Base-by-base conservation (phyloP, 495 filamentous ascomycete species). In the Aspergillus mulundensis region DNA sequence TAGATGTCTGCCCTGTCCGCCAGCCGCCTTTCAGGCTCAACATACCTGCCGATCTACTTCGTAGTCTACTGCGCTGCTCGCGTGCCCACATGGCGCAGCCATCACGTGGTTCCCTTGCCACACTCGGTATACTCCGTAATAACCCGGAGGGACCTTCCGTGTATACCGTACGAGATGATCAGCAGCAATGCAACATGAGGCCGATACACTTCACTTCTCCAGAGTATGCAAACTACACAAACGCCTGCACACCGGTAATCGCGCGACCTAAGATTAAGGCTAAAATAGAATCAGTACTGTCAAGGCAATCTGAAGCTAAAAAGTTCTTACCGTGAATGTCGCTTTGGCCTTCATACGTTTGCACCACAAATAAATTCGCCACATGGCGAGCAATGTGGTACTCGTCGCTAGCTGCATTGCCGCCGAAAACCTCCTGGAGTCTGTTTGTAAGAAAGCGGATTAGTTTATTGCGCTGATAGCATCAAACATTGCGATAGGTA, bases 291-390 rank as follows among this genome's bases (percentile, higher is more conserved):
- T 67, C 46, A 67, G 57, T 43, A 50, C 47, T 41, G 59, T 41
- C 24, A 50, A 53, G 66, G 7, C 4, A 30, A 21, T 18, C 16
- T 28, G 19, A 8, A 34, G 8, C 30, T 19, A 15, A 28, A 42
- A 28, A 15, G 4, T 21, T 80, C 89, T 82, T 74, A 94, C 90
- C 80, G 68, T 96, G 93, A 61, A 96, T 96, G 74, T 97, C 93
- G 60, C 90, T 95, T 69, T 96, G 93, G 7, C 93, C 93, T 73
- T 97, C 94, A 60, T 98, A 98, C 1, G 93, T 97, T 70, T 97
- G 93, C 42, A 93, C 96, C 50, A 98, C 95, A 69, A 95, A 97
- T 57, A 98, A 67, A 68, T 98, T 98, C 41, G 94, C 88, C 28
- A 96, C 94, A 77, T 97, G 95, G 61, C 94, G 83, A 34, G 88